Evolutionary conservation across 1,139 yeast genomes (phyloP).

Genomic region (Candida sanyaensis): DNA sequence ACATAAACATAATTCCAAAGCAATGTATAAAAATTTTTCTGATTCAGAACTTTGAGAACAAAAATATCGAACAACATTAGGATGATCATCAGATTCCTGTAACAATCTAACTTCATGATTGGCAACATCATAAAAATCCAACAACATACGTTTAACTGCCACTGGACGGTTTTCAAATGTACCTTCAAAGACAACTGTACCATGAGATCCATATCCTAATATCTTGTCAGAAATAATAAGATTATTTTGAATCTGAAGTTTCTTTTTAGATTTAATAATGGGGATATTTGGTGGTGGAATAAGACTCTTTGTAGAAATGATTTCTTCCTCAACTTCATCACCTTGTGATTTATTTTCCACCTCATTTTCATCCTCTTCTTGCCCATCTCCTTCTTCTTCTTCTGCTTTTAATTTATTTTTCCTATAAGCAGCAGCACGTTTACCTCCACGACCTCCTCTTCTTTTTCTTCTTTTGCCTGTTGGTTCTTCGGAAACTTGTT

Average conservation of each 20-base stretch:
- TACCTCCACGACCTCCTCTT: conserved; percentile 88
- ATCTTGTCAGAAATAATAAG: conserved; percentile 69
- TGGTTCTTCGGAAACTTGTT: conserved; percentile 9
- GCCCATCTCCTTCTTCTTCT: conserved; percentile 14
- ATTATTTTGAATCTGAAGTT: conserved; percentile 51
- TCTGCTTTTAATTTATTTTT: conserved; percentile 15
- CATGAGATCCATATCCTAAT: conserved; percentile 95
- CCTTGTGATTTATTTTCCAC: no score
- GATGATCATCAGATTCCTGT: conserved; percentile 96
- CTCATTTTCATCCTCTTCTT: conserved; percentile 11
- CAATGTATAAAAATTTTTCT: conserved; percentile 87
- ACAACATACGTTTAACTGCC: conserved; percentile 91
- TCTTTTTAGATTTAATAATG: conserved; percentile 25
- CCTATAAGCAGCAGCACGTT: conserved; percentile 46
- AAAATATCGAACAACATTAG: conserved; percentile 89
- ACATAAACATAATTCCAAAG: conserved; percentile 87
- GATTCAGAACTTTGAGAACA: conserved; percentile 77
- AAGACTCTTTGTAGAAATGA: conserved; percentile 31
- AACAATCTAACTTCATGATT: conserved; percentile 87
- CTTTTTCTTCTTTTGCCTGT: conserved; percentile 56
- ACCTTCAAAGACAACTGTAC: conserved; percentile 92
- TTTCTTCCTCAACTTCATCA: conserved; percentile 20
- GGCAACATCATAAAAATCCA: conserved; percentile 93
- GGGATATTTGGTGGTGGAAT: conserved; percentile 23
- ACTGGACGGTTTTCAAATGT: conserved; percentile 90